Percentiles rank a stretch among this genome's conserved stretches.
phyloP scores from a whole-genome alignment of 2,329 filamentous ascomycete species.

The Neocatenulostroma microsporum region DNA sequence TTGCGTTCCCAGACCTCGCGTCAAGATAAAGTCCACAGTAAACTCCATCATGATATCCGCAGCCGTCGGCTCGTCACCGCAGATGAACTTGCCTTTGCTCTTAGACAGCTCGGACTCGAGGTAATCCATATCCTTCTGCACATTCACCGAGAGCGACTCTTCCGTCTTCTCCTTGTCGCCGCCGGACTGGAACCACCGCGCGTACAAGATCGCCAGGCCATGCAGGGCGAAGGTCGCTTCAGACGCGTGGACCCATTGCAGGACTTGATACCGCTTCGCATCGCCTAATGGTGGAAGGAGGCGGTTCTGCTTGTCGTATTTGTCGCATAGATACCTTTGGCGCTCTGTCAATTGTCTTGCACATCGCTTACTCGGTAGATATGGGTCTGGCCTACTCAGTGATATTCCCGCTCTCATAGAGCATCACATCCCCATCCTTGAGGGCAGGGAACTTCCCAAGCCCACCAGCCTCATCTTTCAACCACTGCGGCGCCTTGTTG shows the following conservation, averaged over 20 bases:
- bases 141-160: slow-evolving; percentile 33
- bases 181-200: slow-evolving; percentile 36
- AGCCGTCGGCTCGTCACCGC: slow-evolving; percentile 28
- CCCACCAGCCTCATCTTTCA: slow-evolving; percentile 37
- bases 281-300: slow-evolving; percentile 33
- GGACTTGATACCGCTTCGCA: slow-evolving; percentile 29
- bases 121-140: slow-evolving; percentile 40
- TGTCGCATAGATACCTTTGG: slow-evolving; percentile 40
- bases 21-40: slow-evolving; percentile 34
- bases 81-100: slow-evolving; percentile 33
- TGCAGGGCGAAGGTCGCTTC: slow-evolving; percentile 43
- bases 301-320: slow-evolving; percentile 34
- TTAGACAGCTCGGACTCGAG: slow-evolving; percentile 36
- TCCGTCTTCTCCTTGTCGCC: slow-evolving; percentile 32
- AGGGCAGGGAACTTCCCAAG: slow-evolving; percentile 42
- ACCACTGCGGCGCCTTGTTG: slow-evolving; percentile 32
- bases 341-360: too few relatives aligned
- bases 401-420: slow-evolving; percentile 42
- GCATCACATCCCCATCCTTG: slow-evolving; percentile 33
- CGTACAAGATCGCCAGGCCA: slow-evolving; percentile 38
- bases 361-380: neutral
- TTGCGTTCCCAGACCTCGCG: slow-evolving; percentile 30
- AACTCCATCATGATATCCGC: slow-evolving; percentile 44
- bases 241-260: slow-evolving; percentile 41
- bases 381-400: slow-evolving; percentile 34